Base-by-base conservation (phyloP, 2,329 filamentous ascomycete genomes). In the Trichophyton verrucosum region DNA sequence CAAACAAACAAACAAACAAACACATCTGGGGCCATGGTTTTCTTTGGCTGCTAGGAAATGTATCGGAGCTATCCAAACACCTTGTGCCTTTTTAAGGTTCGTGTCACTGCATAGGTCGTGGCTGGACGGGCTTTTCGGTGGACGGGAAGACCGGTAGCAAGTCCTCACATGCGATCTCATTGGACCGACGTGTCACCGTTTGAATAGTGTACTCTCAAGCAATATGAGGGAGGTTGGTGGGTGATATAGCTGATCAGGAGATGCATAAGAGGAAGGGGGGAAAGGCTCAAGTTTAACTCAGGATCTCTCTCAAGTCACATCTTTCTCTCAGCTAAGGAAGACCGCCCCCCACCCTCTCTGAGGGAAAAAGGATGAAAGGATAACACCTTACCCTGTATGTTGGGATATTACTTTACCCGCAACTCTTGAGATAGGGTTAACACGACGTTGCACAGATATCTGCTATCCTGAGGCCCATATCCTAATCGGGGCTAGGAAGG, bases 151-250 rank as follows among this genome's bases (percentile, higher is more conserved):
- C 55, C 8, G 36, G 55, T 44, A 30, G 40, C n/a, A 44, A 17
- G 55, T 42, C 40, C 55, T 24, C 38, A 20, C 55, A 42, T 36
- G 55, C 55, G 40, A 44, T 44, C 20, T 57, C 20, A 57, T 57
- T 57, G 55, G 55, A 57, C 27, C 24, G 40, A 57, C 55, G 55
- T 57, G 55, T 57, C 55, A 57, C 33, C 55, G 55, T 44, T 57
- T 20, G 51, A 55, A 55, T 55, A 33, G 51, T 24, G 51, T 27
- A 36, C 3, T 55, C 24, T 38, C 11, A 4, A 38, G 33, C 13
- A 55, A 27, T 17, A 51, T 51, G 46, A 11, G 40, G n/a, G 40
- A 15, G 3, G 8, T 36, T 36, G 40, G 40, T 44, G 40, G 46
- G 46, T 6, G 46, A 51, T 30, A 51, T 3, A 51, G 46, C 8